phyloP scores from a whole-genome alignment of 257 asterid genomes.

The Lantana camara region DNA sequence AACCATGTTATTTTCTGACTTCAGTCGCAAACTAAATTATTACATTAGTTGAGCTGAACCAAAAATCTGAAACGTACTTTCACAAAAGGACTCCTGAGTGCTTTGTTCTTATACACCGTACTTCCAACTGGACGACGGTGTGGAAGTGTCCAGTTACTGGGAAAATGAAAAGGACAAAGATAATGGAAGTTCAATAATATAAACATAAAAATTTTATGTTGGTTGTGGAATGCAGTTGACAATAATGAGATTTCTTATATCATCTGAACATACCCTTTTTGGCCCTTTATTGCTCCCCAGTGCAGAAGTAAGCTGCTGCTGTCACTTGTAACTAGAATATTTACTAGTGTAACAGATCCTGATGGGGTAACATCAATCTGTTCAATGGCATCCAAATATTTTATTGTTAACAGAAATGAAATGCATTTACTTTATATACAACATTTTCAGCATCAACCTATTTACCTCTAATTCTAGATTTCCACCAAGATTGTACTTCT shows the following conservation, averaged over 20 bases:
- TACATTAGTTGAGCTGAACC: conserved; percentile 7
- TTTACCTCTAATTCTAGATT: conserved; percentile 82
- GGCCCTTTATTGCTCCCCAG: conserved; percentile 80
- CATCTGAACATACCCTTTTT: conserved; percentile 52
- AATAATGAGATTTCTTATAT: conserved; percentile 11
- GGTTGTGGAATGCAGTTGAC: conserved; percentile 9
- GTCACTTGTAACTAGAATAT: conserved; percentile 53
- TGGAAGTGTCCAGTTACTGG: conserved; percentile 89
- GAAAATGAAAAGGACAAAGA: background rate
- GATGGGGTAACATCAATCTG: conserved; percentile 83
- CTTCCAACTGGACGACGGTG: conserved; percentile 77
- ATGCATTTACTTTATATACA: conserved; percentile 5
- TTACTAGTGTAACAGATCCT: conserved; percentile 52
- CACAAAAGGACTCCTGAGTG: conserved; percentile 88
- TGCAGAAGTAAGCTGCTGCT: conserved; percentile 69
- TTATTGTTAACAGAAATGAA: conserved; percentile 20
- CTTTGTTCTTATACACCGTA: conserved; percentile 67
- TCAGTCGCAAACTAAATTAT: conserved; percentile 15
- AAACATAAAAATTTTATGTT: background rate
- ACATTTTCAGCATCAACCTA: conserved; percentile 5
- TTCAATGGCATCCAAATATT: conserved; percentile 31
- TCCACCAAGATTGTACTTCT: conserved; percentile 76
- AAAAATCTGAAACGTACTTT: conserved; percentile 52
- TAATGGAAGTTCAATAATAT: background rate
- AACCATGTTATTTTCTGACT: conserved; percentile 24